These are phyloP conservation scores for Cenchrus fungigraminus DNA, from an alignment of 176 grass and related monocot genomes.

Conservation along the genomic window DNA sequence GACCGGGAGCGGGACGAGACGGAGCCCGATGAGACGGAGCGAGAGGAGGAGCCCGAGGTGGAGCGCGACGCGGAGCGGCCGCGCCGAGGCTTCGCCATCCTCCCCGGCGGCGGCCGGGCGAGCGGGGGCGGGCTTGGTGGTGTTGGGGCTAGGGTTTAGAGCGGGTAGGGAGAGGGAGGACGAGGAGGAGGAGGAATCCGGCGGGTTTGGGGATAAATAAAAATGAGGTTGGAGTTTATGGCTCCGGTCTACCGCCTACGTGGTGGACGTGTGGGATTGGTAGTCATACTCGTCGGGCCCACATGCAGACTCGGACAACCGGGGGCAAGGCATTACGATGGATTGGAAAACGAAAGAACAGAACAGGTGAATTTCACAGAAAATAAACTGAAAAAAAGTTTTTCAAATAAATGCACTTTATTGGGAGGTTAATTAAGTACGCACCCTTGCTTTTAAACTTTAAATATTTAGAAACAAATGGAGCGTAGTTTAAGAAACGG, in stretches of 20 bases:
- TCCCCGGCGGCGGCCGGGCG: constrained; percentile 33
- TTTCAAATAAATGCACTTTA: not conserved
- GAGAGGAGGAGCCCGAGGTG: constrained; percentile 72
- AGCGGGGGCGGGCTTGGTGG: not conserved
- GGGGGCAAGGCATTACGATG: not conserved
- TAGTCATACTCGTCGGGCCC: not conserved
- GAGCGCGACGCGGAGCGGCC: constrained; percentile 64
- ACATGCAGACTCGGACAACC: not conserved
- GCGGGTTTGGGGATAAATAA: not conserved
- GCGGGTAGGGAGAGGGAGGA: not conserved
- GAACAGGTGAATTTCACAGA: not conserved
- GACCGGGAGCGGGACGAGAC: constrained; percentile 67
- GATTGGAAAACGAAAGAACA: too few relatives aligned
- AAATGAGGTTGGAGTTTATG: constrained; percentile 1
- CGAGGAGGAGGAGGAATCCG: not conserved
- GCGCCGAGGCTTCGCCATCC: constrained; percentile 90
- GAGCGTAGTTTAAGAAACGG: not conserved
- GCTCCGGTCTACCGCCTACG: constrained; percentile 8
- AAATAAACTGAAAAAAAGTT: not conserved
- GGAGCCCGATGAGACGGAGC: constrained; percentile 62
- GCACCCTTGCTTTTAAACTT: too few relatives aligned
- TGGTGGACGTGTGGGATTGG: constrained; percentile 16
- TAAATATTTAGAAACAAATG: not conserved
- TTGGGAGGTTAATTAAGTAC: not conserved
- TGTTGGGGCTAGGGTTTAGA: constrained; percentile 60